phyloP scores from a whole-genome alignment of 1,139 yeast species.

The Pichia sp. region DNA sequence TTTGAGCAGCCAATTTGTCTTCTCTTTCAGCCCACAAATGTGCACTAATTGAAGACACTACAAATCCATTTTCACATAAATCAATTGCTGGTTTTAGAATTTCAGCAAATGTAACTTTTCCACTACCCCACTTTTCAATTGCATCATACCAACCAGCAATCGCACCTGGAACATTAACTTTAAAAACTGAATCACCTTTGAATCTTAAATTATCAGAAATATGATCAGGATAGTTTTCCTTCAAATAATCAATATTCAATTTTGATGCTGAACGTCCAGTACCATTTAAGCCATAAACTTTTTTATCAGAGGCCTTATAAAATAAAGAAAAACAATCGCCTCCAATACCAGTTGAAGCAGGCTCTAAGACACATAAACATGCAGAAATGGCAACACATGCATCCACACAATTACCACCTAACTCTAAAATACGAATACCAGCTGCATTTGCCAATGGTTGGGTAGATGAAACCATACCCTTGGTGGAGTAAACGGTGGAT shows the following conservation, averaged over 20 bases:
- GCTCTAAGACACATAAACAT: conserved; percentile 65
- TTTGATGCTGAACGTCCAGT: conserved; percentile 63
- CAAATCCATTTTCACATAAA: conserved; percentile 62
- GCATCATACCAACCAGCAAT: conserved; percentile 75
- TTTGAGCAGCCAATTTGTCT: conserved; percentile 35
- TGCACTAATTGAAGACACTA: conserved; percentile 55
- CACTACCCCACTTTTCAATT: conserved; percentile 64
- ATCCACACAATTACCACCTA: conserved; percentile 76
- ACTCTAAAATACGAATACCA: conserved; percentile 55
- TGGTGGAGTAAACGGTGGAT: conserved; percentile 69
- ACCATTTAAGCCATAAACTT: conserved; percentile 66
- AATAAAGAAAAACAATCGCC: conserved; percentile 73
- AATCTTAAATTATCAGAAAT: conserved; percentile 30
- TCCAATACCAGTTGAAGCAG: conserved; percentile 75
- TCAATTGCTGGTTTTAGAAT: conserved; percentile 65
- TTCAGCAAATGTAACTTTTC: conserved; percentile 52
- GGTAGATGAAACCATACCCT: conserved; percentile 69
- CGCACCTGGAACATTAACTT: conserved; percentile 72
- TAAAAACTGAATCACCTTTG: conserved; percentile 45
- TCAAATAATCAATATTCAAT: conserved; percentile 44
- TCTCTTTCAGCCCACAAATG: conserved; percentile 43
- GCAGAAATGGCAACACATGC: conserved; percentile 81
- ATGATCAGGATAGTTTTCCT: conserved; percentile 30
- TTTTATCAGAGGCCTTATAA: conserved; percentile 43
- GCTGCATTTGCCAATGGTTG: conserved; percentile 78